phyloP scores from a whole-genome alignment of 148 eudicot species.

The Vaccinium macrocarpon region DNA sequence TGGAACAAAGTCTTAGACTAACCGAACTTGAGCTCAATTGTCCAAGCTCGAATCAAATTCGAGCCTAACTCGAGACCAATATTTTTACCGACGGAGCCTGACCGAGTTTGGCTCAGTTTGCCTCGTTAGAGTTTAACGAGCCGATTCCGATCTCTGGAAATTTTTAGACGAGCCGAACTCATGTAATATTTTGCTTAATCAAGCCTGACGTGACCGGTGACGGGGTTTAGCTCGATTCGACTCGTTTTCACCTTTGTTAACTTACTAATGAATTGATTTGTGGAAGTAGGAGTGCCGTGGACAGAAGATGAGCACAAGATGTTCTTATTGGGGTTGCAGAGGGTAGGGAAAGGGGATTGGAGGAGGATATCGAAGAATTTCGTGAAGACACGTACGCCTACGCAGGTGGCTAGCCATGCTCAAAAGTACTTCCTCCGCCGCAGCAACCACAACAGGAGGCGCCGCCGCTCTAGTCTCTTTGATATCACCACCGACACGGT shows the following conservation, averaged over 20 bases:
- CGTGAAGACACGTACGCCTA: conserved; percentile 84
- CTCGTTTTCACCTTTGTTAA: neutral
- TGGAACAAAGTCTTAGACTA: too few relatives aligned
- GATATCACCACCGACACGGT: conserved; percentile 81
- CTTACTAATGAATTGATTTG: neutral
- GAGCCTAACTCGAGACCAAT: too few relatives aligned
- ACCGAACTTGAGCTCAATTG: neutral
- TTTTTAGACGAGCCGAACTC: too few relatives aligned
- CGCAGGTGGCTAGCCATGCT: conserved; percentile 94
- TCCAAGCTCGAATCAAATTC: neutral
- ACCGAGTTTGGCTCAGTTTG: too few relatives aligned
- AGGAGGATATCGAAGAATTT: conserved; percentile 77
- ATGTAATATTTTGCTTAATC: too few relatives aligned
- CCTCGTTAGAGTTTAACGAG: too few relatives aligned
- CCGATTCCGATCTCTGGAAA: too few relatives aligned
- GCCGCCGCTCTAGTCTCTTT: conserved; percentile 83
- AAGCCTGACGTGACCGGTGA: too few relatives aligned
- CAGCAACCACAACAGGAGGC: conserved; percentile 54
- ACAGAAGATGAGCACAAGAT: conserved; percentile 74
- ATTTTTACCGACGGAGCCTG: too few relatives aligned
- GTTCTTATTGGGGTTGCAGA: conserved; percentile 61
- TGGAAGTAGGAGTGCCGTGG: conserved; percentile 67
- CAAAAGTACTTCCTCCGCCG: conserved; percentile 84
- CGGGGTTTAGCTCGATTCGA: neutral
- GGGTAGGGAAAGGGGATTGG: conserved; percentile 90